Evolutionary conservation across 345 rosid genomes (phyloP).

Genomic region (Brassica carinata): DNA sequence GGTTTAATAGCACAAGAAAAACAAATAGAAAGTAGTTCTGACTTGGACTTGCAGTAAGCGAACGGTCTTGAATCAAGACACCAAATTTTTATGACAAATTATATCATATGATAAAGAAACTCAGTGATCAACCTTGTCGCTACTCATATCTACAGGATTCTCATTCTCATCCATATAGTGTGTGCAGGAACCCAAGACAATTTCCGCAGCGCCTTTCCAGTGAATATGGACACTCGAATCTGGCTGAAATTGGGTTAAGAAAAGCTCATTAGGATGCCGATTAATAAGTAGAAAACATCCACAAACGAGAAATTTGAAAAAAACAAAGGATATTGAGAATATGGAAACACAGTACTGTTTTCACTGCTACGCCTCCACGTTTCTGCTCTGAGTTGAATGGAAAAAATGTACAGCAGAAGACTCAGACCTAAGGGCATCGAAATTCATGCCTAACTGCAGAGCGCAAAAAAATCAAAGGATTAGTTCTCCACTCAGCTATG

Average conservation of each 20-base stretch:
- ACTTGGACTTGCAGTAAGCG: slow-evolving; percentile 12
- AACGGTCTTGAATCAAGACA: neutral
- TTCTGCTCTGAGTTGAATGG: slow-evolving; percentile 95
- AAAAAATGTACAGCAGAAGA: slow-evolving; percentile 70
- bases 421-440: slow-evolving; percentile 59
- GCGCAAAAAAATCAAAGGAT: slow-evolving; percentile 3
- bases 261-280: slow-evolving; percentile 4
- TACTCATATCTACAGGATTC: slow-evolving; percentile 53
- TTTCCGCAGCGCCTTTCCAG: slow-evolving; percentile 99
- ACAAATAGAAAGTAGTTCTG: neutral
- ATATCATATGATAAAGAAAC: slow-evolving; percentile 4
- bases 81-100: neutral
- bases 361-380: slow-evolving; percentile 83
- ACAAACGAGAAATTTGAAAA: neutral
- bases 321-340: slow-evolving; percentile 3
- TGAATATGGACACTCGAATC: slow-evolving; percentile 74
- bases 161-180: slow-evolving; percentile 62
- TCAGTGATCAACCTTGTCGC: slow-evolving; percentile 56
- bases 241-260: slow-evolving; percentile 44
- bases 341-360: slow-evolving; percentile 47
- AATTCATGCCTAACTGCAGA: slow-evolving; percentile 88
- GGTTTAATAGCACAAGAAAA: neutral
- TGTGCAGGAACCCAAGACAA: slow-evolving; percentile 78
- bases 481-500: slow-evolving; percentile 20
- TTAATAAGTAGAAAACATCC: slow-evolving; percentile 1